Base-by-base conservation (phyloP, 2,329 filamentous ascomycete genomes). In the Ilyonectria mors-panacis region DNA sequence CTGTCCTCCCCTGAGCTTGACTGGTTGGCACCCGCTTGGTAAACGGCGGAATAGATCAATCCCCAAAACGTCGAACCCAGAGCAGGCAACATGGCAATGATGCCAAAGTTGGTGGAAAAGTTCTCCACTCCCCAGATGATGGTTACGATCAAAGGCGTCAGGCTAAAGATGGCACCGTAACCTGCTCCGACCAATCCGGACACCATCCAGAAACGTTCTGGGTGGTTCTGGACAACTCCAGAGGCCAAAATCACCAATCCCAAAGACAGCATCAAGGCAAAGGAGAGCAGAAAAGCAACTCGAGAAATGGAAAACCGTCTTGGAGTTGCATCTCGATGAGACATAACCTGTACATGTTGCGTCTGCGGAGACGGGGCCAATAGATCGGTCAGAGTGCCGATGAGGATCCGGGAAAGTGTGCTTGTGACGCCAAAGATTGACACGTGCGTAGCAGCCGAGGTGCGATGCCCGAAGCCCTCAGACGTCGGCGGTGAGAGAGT, bases 101-200 rank as follows among this genome's bases (percentile, higher is more conserved):
- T 95, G 10, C 96, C 96, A 91, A 95, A 99, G 76, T 99, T 98
- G 0, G 96, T 99, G 65, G 94, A 96, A 78, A 99, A 98, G 79
- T 98, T 99, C 84, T 98, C 95, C 0, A 97, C 94, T 28, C 96
- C 96, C 96, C 96, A 99, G 51, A 99, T 95, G 10, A 98, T 94
- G n/a, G 92, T 94, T 73, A 98, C 92, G 63, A 98, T 93, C 71
- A 98, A 95, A 2, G 96, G 96, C 0, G 93, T 93, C 6, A 98
- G 87, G 54, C 90, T 93, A 84, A 98, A 99, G 23, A 95, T 89
- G 35, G 95, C 95, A 50, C 96, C 96, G 78, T 99, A 98, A 50
- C 96, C 96, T 1, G 94, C 91, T 7, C 96, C 96, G 7, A 99
- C 90, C 1, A 95, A 86, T 0, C 92, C 89, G 0, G 94, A 97